Base-by-base conservation (phyloP, 2,329 filamentous ascomycete species). In the Phyllosticta citrichinensis region DNA sequence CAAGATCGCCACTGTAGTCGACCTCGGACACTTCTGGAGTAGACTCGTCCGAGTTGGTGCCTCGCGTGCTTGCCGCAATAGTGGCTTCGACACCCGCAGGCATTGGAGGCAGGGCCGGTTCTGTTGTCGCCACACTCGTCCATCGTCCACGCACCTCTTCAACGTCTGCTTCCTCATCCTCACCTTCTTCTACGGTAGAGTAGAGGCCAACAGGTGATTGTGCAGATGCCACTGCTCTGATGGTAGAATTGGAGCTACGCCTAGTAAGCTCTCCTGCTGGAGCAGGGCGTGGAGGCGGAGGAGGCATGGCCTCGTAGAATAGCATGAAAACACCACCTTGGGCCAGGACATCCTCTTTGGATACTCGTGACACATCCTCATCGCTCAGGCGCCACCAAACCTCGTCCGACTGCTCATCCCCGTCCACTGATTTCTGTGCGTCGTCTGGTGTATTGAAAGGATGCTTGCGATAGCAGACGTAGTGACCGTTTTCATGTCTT, bases 251-350 rank as follows among this genome's bases (percentile, higher is more conserved):
- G 19, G 59, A 61, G 17, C 54, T 61, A 17, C 59, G 59, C 27
- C 59, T 61, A 25, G 40, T 47, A 30, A 57, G 53, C 52, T 53
- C 52, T 14, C 10, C 52, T 9, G 52, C 19, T 12, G 54, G 53
- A n/a, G 52, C 55, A n/a, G 40, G 22, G 4, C 5, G 24, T 11
- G 58, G 52, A 25, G 52, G 55, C 5, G 58, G 58, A 8, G 58
- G 58, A 19, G 58, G 47, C n/a, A 57, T 27, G 4, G 55, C 55
- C 27, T 99, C 93, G 72, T 97, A 99, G 72, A 97, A 97, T 0
- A 97, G 81, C 93, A 99, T 97, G 70, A 97, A 97, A 0, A 92
- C 93, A 1, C 90, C 91, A 0, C 86, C 86, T 66, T 96, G 87
- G 2, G 80, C 81, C 57, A 94, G 76, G 0, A 96, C 89, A 27